Evolutionary conservation across 352 stramenopile species (phyloP).

Genomic region (Phytophthora hibernalis): DNA sequence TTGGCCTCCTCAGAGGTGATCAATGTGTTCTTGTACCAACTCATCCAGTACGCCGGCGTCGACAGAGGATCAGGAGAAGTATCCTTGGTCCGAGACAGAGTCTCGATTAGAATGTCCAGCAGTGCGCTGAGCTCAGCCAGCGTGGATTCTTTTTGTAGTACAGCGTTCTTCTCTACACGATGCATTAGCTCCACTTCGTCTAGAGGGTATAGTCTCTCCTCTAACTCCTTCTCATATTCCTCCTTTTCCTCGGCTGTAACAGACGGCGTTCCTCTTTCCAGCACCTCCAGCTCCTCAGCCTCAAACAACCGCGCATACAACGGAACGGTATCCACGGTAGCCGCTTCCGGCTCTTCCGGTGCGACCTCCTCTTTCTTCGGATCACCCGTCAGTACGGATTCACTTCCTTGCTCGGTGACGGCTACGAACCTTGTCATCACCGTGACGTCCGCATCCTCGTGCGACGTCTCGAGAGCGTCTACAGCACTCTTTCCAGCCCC

Average conservation of each 20-base stretch:
- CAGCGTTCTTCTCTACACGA: neutral
- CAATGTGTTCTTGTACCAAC: slow-evolving; percentile 8
- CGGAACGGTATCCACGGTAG: too few species aligned
- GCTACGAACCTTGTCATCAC: too few species aligned
- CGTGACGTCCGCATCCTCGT: too few species aligned
- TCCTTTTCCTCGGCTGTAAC: neutral
- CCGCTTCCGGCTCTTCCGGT: too few species aligned
- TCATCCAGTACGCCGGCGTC: slow-evolving; percentile 2
- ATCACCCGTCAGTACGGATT: too few species aligned
- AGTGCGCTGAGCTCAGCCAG: neutral
- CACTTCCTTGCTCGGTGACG: too few species aligned
- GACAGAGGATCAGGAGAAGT: neutral
- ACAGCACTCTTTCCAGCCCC: too few species aligned
- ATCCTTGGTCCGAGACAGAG: neutral
- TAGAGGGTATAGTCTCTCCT: neutral
- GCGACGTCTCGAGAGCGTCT: too few species aligned
- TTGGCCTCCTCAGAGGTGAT: neutral
- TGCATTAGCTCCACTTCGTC: neutral
- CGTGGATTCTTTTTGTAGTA: neutral
- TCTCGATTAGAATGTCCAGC: neutral
- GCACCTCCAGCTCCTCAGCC: neutral
- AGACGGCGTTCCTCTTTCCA: neutral
- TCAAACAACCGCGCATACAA: neutral
- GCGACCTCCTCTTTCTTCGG: too few species aligned
- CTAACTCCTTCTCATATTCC: neutral